A percentile compares a stretch with the other conserved stretches of the same genome.
Conservation (phyloP, 305 asterid species). For the Striga hermonthica region DNA sequence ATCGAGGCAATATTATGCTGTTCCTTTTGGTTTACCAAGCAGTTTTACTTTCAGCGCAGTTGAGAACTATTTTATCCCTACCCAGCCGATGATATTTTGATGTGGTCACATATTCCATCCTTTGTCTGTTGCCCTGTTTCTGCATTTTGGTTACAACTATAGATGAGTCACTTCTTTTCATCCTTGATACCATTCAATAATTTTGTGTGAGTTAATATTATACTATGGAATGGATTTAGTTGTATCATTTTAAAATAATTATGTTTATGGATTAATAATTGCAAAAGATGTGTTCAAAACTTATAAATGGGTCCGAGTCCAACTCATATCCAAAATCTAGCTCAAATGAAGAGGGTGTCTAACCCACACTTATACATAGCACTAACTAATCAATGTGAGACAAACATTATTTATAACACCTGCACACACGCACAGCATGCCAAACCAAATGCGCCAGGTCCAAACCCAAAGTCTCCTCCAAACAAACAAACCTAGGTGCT, state of each 20-base stretch:
- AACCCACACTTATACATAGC: too few species aligned
- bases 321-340: too few species aligned
- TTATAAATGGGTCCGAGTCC: too few species aligned
- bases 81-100: background rate
- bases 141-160: background rate
- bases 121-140: conserved; percentile 19
- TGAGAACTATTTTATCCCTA: conserved; percentile 2
- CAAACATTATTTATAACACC: too few species aligned
- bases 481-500: too few species aligned
- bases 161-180: too few species aligned
- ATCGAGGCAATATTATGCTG: background rate
- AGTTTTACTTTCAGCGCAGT: background rate
- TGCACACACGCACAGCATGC: too few species aligned
- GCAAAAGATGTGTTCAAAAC: background rate
- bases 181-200: too few species aligned
- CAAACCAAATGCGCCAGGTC: too few species aligned
- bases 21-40: conserved; percentile 6
- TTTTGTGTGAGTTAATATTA: background rate
- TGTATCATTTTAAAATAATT: background rate
- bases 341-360: too few species aligned
- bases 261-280: conserved; percentile 5
- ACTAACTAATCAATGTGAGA: too few species aligned
- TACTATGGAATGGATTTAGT: conserved; percentile 5
- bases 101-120: conserved; percentile 8
- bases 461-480: too few species aligned